Conservation (phyloP, 345 rosid genomes). For the Xanthoceras sorbifolium region DNA sequence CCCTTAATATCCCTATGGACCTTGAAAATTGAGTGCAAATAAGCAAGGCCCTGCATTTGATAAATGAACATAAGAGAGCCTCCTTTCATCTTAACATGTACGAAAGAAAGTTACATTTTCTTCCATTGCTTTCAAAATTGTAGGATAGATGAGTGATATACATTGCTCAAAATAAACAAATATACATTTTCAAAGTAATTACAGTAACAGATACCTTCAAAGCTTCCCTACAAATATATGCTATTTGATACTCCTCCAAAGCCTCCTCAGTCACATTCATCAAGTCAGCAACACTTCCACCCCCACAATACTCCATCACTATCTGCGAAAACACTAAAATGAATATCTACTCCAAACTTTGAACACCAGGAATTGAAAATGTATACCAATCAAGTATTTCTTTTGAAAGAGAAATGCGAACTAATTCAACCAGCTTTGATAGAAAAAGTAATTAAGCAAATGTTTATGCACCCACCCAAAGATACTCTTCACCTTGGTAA, state of each 20-base stretch:
- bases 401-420: slow-evolving; percentile 15
- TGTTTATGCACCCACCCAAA: slow-evolving; percentile 65
- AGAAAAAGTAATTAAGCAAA: slow-evolving; percentile 15
- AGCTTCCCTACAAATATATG: slow-evolving; percentile 92
- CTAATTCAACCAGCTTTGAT: neutral
- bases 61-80: slow-evolving; percentile 22
- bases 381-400: neutral
- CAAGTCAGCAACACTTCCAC: slow-evolving; percentile 97
- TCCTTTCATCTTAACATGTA: neutral
- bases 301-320: slow-evolving; percentile 99
- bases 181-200: slow-evolving; percentile 17
- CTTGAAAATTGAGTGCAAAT: slow-evolving; percentile 95
- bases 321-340: slow-evolving; percentile 66
- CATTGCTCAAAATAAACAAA: slow-evolving; percentile 5
- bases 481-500: slow-evolving; percentile 98
- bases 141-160: neutral
- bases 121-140: slow-evolving; percentile 22
- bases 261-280: slow-evolving; percentile 91
- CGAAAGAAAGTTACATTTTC: slow-evolving; percentile 8
- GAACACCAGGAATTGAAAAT: slow-evolving; percentile 11
- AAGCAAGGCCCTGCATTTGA: slow-evolving; percentile 80
- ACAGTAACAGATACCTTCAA: slow-evolving; percentile 59
- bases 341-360: slow-evolving; percentile 25
- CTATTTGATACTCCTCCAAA: slow-evolving; percentile 94
- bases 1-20: slow-evolving; percentile 99